Conservation (phyloP, 768 basidiomycete species). For the Leccinum ochraceum region DNA sequence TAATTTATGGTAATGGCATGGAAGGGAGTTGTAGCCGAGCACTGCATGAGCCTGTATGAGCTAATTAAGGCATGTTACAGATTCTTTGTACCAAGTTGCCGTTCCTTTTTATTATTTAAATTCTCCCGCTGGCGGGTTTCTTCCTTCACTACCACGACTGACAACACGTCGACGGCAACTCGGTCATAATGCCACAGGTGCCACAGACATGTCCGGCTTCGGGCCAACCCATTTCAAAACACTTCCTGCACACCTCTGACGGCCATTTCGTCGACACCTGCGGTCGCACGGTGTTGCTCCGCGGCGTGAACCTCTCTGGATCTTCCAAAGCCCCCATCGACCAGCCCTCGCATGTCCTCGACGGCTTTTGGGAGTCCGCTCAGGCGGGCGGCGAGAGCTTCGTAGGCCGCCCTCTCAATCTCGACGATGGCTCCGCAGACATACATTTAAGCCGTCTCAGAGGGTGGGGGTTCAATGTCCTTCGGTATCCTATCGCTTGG, state of each 20-base stretch:
- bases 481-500: constrained; percentile 89
- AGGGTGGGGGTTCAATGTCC: constrained; percentile 92
- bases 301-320: constrained; percentile 95
- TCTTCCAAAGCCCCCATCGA: constrained; percentile 82
- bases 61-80: constrained; percentile 14
- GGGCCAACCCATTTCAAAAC: constrained; percentile 12
- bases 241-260: constrained; percentile 63
- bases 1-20: background rate
- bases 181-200: constrained; percentile 22
- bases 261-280: constrained; percentile 72
- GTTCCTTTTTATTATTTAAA: background rate
- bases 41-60: background rate
- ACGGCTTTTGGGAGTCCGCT: constrained; percentile 82
- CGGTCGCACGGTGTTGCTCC: constrained; percentile 77
- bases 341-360: constrained; percentile 64
- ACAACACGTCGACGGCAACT: constrained; percentile 2
- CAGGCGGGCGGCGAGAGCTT: constrained; percentile 72
- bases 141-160: constrained; percentile 1
- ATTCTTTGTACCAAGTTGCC: background rate
- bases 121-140: background rate
- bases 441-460: constrained; percentile 81
- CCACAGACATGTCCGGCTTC: constrained; percentile 22
- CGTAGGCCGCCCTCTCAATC: constrained; percentile 72
- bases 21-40: background rate
- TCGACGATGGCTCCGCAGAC: constrained; percentile 86